Evolutionary conservation across 441 rosid species (phyloP).

Genomic region (Flueggea neowawraea): DNA sequence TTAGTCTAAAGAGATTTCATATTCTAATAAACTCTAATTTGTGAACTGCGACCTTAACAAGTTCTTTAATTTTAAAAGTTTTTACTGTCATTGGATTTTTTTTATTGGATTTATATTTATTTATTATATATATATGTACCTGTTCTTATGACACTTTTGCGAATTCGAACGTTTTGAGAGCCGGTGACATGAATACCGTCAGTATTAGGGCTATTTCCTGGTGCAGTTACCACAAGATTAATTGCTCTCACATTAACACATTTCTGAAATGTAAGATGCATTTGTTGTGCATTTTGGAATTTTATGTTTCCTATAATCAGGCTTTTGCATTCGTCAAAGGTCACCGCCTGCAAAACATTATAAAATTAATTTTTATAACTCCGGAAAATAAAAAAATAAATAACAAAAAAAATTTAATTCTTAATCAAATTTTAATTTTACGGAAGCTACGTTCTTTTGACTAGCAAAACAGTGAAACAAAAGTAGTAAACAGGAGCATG

Average conservation of each 20-base stretch:
- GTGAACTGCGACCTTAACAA: no score
- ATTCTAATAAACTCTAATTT: no score
- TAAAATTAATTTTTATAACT: background rate
- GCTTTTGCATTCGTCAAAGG: conserved; percentile 53
- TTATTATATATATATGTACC: conserved; percentile 39
- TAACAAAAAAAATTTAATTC: no score
- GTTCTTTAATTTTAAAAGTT: no score
- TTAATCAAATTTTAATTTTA: no score
- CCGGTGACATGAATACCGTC: conserved; percentile 83
- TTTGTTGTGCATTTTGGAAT: conserved; percentile 68
- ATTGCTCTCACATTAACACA: conserved; percentile 53
- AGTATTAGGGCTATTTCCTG: conserved; percentile 82
- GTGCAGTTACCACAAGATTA: conserved; percentile 53
- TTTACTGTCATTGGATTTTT: no score
- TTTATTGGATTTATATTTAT: background rate
- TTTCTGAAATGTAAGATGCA: conserved; percentile 61
- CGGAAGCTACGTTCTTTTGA: no score
- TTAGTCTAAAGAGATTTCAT: no score
- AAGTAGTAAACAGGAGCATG: background rate
- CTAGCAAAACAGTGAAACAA: background rate
- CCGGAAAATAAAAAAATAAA: no score
- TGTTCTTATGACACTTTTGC: conserved; percentile 54
- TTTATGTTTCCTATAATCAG: conserved; percentile 42
- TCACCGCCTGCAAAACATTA: conserved; percentile 51
- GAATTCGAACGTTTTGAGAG: conserved; percentile 61